Conservation (phyloP, 495 filamentous ascomycete species). For the Aspergillus bridgeri region DNA sequence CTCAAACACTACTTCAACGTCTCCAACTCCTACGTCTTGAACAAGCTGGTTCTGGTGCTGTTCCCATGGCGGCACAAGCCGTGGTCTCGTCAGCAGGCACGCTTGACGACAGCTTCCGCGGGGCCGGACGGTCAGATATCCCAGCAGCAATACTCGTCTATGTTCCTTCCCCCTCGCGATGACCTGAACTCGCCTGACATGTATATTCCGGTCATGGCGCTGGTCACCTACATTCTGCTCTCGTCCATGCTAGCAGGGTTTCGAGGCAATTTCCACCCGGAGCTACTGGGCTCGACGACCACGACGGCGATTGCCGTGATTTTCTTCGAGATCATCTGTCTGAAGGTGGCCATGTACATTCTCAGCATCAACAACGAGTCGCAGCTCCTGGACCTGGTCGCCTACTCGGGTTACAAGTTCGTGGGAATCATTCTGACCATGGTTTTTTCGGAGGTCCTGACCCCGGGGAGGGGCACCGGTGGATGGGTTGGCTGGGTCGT, state of each 20-base stretch:
- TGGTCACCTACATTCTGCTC: constrained; percentile 95
- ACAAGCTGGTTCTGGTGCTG: constrained; percentile 82
- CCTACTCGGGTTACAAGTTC: constrained; percentile 98
- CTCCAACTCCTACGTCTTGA: constrained; percentile 85
- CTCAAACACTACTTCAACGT: constrained; percentile 99
- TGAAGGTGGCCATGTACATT: constrained; percentile 92
- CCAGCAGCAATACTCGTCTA: constrained; percentile 62
- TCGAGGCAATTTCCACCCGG: constrained; percentile 88
- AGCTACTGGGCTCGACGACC: constrained; percentile 84
- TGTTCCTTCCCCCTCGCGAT: constrained; percentile 92
- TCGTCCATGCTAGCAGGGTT: constrained; percentile 86
- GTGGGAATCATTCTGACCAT: constrained; percentile 91
- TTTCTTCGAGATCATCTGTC: constrained; percentile 76
- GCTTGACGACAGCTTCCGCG: constrained; percentile 48
- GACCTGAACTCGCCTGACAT: constrained; percentile 98
- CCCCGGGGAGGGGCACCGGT: constrained; percentile 71
- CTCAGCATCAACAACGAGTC: constrained; percentile 83
- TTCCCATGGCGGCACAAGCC: constrained; percentile 97
- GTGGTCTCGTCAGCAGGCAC: constrained; percentile 76
- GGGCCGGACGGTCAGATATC: constrained; percentile 59
- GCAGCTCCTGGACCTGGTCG: constrained; percentile 87
- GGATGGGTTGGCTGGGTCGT: constrained; percentile 85
- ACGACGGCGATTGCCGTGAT: constrained; percentile 79
- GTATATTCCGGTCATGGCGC: constrained; percentile 87
- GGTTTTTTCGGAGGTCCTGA: constrained; percentile 70